Evolutionary conservation across 805 yeast species (phyloP).

Genomic region (Groenewaldozyma salmanticensis): DNA sequence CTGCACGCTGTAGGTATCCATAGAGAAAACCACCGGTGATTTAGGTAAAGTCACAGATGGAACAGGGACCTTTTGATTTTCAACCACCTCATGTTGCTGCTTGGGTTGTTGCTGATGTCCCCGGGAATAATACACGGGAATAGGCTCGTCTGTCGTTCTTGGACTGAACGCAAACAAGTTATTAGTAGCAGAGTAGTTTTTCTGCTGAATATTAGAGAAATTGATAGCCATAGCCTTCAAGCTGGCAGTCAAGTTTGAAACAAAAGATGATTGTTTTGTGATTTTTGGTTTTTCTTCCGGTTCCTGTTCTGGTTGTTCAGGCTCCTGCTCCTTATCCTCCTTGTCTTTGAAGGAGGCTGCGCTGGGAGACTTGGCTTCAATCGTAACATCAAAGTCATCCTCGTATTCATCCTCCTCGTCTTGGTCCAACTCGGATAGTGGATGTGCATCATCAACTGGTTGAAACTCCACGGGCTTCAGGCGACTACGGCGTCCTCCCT

Average conservation of each 20-base stretch:
- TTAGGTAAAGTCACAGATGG: not conserved
- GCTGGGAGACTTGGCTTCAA: conserved; percentile 8
- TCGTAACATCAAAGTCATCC: conserved; percentile 8
- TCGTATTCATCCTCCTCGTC: conserved; percentile 3
- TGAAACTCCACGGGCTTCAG: not conserved
- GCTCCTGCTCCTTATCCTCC: too few species aligned
- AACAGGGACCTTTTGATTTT: not conserved
- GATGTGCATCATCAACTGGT: conserved; percentile 1
- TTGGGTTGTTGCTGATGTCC: not conserved
- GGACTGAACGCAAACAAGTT: conserved; percentile 18
- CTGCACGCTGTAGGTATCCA: conserved; percentile 24
- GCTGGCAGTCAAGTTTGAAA: conserved; percentile 18
- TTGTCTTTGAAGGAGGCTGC: too few species aligned
- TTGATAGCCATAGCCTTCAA: conserved; percentile 18
- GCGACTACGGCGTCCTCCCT: conserved; percentile 1
- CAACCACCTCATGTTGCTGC: not conserved
- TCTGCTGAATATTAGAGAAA: conserved; percentile 17
- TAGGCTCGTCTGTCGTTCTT: conserved; percentile 19
- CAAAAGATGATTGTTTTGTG: conserved; percentile 10
- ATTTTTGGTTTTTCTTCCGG: conserved; percentile 1
- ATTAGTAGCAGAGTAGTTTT: conserved; percentile 10
- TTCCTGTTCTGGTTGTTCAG: too few species aligned
- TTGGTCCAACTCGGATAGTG: not conserved
- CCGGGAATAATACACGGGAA: conserved; percentile 4
- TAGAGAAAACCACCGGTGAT: conserved; percentile 5